Base-by-base conservation (phyloP, 2,329 filamentous ascomycete genomes). In the Aspergillus brunneoviolaceus region DNA sequence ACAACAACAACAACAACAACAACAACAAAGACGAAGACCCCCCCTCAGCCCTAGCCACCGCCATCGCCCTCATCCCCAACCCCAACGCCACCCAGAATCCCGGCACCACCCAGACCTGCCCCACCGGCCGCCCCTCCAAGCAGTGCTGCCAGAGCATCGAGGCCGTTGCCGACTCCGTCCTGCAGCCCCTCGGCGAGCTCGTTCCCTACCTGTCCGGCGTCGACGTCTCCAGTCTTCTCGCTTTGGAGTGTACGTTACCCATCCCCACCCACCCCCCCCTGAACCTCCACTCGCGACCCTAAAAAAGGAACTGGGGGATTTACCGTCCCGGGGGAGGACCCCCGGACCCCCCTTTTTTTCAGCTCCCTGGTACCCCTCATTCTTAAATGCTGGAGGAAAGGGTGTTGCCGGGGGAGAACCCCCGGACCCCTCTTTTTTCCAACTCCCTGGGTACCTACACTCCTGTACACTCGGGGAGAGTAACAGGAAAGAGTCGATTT, bases 101-200 rank as follows among this genome's bases (percentile, higher is more conserved):
- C 6, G 35, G 47, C 45, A 45, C 35, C 54, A 27, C 21, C 49
- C 6, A 35, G 29, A 59, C 63, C 5, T 74, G 72, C 29, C 71
- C 72, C 10, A 35, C 42, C 1, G 27, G 29, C n/a, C 60, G 64
- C 1, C 60, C 60, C 12, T 64, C 57, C 29, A 72, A 72, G 49
- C 62, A 67, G 51, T 74, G 71, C 65, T 74, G 72, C 39, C 59
- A 60, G 49, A 62, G 64, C 3, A 14, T 74, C 6, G 48, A 66
- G 29, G 12, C 63, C 25, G 33, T 68, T 0, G 53, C 68, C 0
- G 57, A 67, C 1, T 51, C 58, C 4, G 1, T 73, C 5, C 51
- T 66, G 14, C 35, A 63, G 10, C 45, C 60, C 1, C 12, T 74
- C 3, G 66, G 67, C 2, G 45, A 64, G 4, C 5, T 72, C 3